Conservation (phyloP, 192 early-diverging fungal species). For the Coemansia sp. region DNA sequence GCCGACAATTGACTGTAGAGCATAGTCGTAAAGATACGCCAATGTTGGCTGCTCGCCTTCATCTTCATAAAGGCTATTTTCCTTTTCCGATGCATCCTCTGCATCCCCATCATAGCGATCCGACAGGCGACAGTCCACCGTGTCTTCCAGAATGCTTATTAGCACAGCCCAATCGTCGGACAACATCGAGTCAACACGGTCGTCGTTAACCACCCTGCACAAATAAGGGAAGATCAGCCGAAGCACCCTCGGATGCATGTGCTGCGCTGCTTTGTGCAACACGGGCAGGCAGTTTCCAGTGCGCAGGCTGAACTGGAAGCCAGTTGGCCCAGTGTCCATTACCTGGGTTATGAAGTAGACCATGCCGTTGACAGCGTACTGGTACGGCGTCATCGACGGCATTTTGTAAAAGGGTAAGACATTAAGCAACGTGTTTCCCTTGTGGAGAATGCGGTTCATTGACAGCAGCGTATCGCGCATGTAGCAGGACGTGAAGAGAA, state of each 20-base stretch:
- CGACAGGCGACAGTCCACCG: conserved; percentile 26
- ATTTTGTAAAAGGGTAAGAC: conserved; percentile 20
- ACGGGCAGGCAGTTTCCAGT: conserved; percentile 53
- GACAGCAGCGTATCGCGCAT: conserved; percentile 50
- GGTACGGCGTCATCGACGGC: conserved; percentile 32
- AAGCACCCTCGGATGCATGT: conserved; percentile 44
- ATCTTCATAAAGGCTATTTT: conserved; percentile 6
- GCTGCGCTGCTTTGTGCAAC: conserved; percentile 40
- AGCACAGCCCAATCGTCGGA: conserved; percentile 42
- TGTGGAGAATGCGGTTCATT: conserved; percentile 50
- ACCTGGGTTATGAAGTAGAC: conserved; percentile 53
- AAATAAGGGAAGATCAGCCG: conserved; percentile 48
- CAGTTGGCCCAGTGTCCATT: conserved; percentile 50
- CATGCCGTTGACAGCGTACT: conserved; percentile 51
- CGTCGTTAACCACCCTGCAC: conserved; percentile 47
- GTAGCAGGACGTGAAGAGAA: conserved; percentile 51
- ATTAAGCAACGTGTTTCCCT: conserved; percentile 25
- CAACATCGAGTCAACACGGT: conserved; percentile 40
- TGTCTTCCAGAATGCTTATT: conserved; percentile 33
- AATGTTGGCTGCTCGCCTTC: conserved; percentile 13
- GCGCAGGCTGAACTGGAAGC: conserved; percentile 52
- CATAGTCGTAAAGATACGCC: conserved; percentile 32
- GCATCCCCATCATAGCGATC: conserved; percentile 12
- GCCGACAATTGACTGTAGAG: conserved; percentile 28
- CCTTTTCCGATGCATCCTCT: conserved; percentile 6